Conservation (phyloP, 2,329 filamentous ascomycete species). For the Pseudocercospora fuligena region DNA sequence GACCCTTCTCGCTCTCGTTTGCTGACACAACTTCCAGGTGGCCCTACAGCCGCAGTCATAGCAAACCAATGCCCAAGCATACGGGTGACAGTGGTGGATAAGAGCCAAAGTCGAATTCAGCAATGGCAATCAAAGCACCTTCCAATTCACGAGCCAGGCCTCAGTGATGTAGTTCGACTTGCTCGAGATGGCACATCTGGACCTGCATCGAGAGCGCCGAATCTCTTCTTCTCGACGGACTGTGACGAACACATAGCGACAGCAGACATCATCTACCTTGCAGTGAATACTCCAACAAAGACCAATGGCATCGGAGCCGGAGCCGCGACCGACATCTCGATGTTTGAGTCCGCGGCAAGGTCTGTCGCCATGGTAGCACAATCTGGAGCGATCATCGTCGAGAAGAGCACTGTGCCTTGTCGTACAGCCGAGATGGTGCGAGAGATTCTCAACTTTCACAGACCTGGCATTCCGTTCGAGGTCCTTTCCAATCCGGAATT, state of each 20-base stretch:
- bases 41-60: constrained; percentile 74
- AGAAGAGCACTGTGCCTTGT: constrained; percentile 81
- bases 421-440: constrained; percentile 71
- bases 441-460: constrained; percentile 61
- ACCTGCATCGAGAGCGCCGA: constrained; percentile 56
- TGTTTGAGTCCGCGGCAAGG: constrained; percentile 70
- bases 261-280: constrained; percentile 74
- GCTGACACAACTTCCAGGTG: constrained; percentile 51
- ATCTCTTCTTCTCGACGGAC: constrained; percentile 78
- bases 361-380: constrained; percentile 69
- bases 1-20: background rate
- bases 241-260: constrained; percentile 64
- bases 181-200: constrained; percentile 55
- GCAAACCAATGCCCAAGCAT: constrained; percentile 73
- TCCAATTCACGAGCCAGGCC: constrained; percentile 75
- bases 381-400: constrained; percentile 72
- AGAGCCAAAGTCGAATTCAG: constrained; percentile 66
- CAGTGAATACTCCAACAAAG: constrained; percentile 81
- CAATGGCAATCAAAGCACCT: constrained; percentile 74
- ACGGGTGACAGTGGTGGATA: constrained; percentile 74
- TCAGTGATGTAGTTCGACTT: constrained; percentile 68
- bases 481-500: constrained; percentile 83
- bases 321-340: constrained; percentile 71
- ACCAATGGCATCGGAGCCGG: constrained; percentile 70
- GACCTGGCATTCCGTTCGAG: constrained; percentile 69